phyloP scores from a whole-genome alignment of 1,139 yeast species.

The Meyerozyma elateridarum region DNA sequence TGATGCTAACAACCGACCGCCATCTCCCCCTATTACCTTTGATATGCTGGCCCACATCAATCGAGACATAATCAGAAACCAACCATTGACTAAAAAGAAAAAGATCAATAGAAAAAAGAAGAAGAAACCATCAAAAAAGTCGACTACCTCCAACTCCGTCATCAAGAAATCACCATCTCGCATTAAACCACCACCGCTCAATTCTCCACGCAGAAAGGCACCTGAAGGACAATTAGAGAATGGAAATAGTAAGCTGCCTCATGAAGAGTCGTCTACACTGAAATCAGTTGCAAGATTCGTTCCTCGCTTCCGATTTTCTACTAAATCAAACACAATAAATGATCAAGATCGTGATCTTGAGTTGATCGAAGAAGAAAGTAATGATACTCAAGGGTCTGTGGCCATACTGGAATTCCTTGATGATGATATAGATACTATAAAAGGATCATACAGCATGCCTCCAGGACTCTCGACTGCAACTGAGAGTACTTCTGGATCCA shows the following conservation, averaged over 20 bases:
- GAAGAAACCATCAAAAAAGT: constrained; percentile 1
- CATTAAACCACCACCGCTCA: no score
- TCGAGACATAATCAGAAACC: no score
- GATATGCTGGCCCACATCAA: constrained; percentile 2
- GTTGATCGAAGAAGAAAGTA: constrained; percentile 1
- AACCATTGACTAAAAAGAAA: no score
- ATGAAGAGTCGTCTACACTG: no score
- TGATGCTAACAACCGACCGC: not conserved
- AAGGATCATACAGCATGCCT: not conserved
- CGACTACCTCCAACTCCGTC: no score
- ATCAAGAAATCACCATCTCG: no score
- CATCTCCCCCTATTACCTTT: constrained; percentile 2
- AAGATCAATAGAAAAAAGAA: not conserved
- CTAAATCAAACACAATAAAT: not conserved
- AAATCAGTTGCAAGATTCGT: no score
- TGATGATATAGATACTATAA: not conserved
- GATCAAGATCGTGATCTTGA: constrained; percentile 1
- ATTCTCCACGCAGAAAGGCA: no score
- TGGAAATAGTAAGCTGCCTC: no score
- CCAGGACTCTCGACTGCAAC: not conserved
- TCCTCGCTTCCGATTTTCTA: constrained; percentile 1
- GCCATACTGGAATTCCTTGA: not conserved
- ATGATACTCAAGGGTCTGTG: not conserved
- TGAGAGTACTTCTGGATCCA: no score
- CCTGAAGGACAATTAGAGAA: no score